These are phyloP conservation scores for Leucosporidium yakuticum DNA, from an alignment of 768 basidiomycete species.

Conservation along the genomic window DNA sequence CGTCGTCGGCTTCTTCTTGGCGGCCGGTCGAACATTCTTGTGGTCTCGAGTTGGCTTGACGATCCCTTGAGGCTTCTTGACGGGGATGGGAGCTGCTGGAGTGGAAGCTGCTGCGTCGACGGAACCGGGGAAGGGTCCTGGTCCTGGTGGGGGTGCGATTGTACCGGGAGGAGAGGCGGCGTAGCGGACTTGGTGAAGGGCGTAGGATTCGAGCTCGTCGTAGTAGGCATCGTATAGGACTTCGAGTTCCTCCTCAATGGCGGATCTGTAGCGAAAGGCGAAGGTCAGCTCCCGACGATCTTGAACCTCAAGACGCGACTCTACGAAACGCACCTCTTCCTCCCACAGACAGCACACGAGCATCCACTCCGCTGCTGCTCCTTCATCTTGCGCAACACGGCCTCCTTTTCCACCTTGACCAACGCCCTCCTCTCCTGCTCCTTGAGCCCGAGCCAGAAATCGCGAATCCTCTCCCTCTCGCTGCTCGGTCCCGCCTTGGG, in stretches of 20 bases:
- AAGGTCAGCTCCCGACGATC: slow-evolving; percentile 10
- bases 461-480: slow-evolving; percentile 93
- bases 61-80: slow-evolving; percentile 37
- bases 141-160: slow-evolving; percentile 85
- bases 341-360: slow-evolving; percentile 88
- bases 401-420: slow-evolving; percentile 97
- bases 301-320: not conserved
- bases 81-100: slow-evolving; percentile 1
- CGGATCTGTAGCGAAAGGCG: slow-evolving; percentile 56
- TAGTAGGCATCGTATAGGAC: slow-evolving; percentile 99
- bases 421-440: slow-evolving; percentile 85
- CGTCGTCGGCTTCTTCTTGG: slow-evolving; percentile 14
- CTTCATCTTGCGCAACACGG: slow-evolving; percentile 97
- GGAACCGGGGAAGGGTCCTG: slow-evolving; percentile 95
- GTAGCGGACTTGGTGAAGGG: slow-evolving; percentile 94
- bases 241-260: slow-evolving; percentile 99
- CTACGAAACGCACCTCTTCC: slow-evolving; percentile 73
- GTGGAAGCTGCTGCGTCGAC: slow-evolving; percentile 60
- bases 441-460: slow-evolving; percentile 91
- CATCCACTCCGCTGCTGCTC: slow-evolving; percentile 97
- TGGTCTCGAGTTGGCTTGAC: slow-evolving; percentile 31
- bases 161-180: slow-evolving; percentile 74
- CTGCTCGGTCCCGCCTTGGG: slow-evolving; percentile 36
- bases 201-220: slow-evolving; percentile 99
- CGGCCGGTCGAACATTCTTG: slow-evolving; percentile 35